Conservation (phyloP, 2,329 filamentous ascomycete genomes). For the Botrytis sinoallii region DNA sequence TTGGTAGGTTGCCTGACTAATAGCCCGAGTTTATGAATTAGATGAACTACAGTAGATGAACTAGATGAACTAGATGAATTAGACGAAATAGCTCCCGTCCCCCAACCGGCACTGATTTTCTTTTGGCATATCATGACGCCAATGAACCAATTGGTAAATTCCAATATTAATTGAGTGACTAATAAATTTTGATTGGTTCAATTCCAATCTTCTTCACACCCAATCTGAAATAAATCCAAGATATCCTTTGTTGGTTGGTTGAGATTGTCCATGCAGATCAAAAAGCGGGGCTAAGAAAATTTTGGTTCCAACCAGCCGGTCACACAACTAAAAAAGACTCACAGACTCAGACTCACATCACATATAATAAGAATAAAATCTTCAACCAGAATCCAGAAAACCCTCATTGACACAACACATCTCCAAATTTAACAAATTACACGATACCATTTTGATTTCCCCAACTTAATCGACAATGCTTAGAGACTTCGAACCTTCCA, state of each 20-base stretch:
- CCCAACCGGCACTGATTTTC: neutral
- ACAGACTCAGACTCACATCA: constrained; percentile 10
- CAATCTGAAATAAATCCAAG: neutral
- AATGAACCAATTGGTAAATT: constrained; percentile 4
- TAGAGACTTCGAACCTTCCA: constrained; percentile 34
- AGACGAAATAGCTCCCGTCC: neutral
- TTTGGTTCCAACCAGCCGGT: constrained; percentile 12
- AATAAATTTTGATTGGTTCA: neutral
- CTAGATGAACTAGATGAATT: neutral
- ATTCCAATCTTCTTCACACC: neutral
- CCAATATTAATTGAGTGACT: neutral
- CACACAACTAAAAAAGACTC: constrained; percentile 7
- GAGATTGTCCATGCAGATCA: neutral
- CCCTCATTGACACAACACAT: neutral
- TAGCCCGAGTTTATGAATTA: neutral
- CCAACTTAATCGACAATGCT: constrained; percentile 30
- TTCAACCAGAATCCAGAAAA: neutral
- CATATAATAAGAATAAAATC: constrained; percentile 5
- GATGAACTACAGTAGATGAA: neutral
- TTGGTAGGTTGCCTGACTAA: neutral
- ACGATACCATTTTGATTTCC: constrained; percentile 17
- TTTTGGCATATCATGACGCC: neutral
- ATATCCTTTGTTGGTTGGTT: constrained; percentile 12
- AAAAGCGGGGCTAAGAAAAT: constrained; percentile 10
- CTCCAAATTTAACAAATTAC: neutral